Percentiles rank a stretch among this genome's conserved stretches.
These are phyloP conservation scores for Vigna hirtella DNA, from an alignment of 306 rosid genomes.

Conservation along the genomic window DNA sequence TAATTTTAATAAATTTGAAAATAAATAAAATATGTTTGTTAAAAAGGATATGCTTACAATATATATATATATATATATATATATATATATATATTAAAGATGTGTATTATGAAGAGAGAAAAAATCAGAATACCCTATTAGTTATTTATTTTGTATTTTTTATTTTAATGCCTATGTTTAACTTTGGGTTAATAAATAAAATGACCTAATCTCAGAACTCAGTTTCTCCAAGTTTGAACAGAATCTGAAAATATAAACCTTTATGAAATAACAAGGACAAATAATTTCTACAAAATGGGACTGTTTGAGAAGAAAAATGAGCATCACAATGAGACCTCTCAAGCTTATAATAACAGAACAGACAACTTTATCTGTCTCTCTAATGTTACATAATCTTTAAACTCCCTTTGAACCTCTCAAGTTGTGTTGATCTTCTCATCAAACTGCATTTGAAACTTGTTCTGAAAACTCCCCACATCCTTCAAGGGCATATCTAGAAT, in stretches of 20 bases:
- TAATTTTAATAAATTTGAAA: too few relatives aligned
- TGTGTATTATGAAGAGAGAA: too few relatives aligned
- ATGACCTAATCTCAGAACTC: too few relatives aligned
- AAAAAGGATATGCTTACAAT: too few relatives aligned
- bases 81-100: too few relatives aligned
- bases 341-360: constrained; percentile 1
- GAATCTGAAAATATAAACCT: neutral
- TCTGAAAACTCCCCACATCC: constrained; percentile 53
- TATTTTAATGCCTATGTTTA: too few relatives aligned
- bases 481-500: constrained; percentile 52
- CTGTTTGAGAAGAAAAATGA: constrained; percentile 32
- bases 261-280: neutral
- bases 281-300: neutral
- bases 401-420: constrained; percentile 26
- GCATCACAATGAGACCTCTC: constrained; percentile 1
- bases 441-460: constrained; percentile 38
- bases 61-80: too few relatives aligned
- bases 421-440: constrained; percentile 49
- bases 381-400: neutral
- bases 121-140: too few relatives aligned
- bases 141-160: too few relatives aligned
- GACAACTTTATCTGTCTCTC: neutral
- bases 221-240: constrained; percentile 1
- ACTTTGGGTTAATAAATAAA: too few relatives aligned
- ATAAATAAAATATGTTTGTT: too few relatives aligned